Evolutionary conservation across 225 moss, liverwort and hornwort species (phyloP).

Genomic region (Physcomitrellopsis africana): DNA sequence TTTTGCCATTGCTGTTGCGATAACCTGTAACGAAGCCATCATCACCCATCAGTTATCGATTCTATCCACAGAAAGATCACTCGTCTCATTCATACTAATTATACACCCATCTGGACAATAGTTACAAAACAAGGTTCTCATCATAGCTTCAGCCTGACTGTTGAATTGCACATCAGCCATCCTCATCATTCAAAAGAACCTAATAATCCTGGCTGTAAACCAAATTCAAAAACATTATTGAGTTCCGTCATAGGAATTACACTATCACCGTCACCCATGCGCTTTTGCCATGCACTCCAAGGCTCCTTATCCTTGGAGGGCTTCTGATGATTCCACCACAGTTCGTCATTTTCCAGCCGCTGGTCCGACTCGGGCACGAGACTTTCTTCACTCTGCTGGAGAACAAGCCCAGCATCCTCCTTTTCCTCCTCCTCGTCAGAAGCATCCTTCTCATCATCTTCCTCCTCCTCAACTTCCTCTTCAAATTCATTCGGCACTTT

Average conservation of each 20-base stretch:
- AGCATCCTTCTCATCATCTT: conserved; percentile 41
- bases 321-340: conserved; percentile 99
- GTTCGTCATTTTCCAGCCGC: conserved; percentile 65
- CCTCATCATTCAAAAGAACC: background rate
- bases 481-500: conserved; percentile 46
- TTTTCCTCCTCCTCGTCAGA: conserved; percentile 28
- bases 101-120: background rate
- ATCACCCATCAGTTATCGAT: background rate
- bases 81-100: background rate
- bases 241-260: conserved; percentile 42
- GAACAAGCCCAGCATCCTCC: conserved; percentile 25
- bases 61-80: background rate
- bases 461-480: conserved; percentile 54
- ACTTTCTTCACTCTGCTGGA: conserved; percentile 30
- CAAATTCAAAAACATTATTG: background rate
- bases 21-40: conserved; percentile 57
- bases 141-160: background rate
- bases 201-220: background rate
- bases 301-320: conserved; percentile 71
- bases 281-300: conserved; percentile 99
- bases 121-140: background rate
- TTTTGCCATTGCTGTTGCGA: conserved; percentile 95
- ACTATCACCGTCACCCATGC: conserved; percentile 82
- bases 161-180: background rate
- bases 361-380: conserved; percentile 30